Conservation (phyloP, 257 asterid species). For the Solanum paucissectum region DNA sequence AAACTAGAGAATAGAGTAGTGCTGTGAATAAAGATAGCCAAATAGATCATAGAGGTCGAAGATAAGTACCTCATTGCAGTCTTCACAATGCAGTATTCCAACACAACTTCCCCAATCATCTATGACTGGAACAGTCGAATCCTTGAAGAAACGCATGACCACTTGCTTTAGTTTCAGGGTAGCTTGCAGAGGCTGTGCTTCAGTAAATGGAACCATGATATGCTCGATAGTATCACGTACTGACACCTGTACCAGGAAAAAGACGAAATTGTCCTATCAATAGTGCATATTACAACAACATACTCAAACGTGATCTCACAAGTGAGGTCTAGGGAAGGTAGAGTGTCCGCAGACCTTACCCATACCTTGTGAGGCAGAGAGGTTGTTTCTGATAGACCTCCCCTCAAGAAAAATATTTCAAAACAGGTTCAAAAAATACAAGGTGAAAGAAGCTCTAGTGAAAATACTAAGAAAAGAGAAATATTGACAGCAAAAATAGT, state of each 20-base stretch:
- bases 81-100: conserved; percentile 62
- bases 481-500: not conserved
- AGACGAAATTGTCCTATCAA: not conserved
- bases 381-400: not conserved
- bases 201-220: conserved; percentile 45
- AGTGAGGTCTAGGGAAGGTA: not conserved
- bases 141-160: conserved; percentile 41
- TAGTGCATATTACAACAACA: not conserved
- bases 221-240: conserved; percentile 39
- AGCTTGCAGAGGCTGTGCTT: conserved; percentile 53
- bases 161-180: conserved; percentile 41
- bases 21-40: not conserved
- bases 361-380: not conserved
- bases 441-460: not conserved
- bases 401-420: not conserved
- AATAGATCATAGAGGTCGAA: not conserved
- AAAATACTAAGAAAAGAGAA: not conserved
- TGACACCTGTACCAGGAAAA: conserved; percentile 28
- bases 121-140: conserved; percentile 42
- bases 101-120: conserved; percentile 71
- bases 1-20: not conserved
- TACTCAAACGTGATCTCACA: not conserved
- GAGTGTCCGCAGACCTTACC: not conserved
- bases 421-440: not conserved
- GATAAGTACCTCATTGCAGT: conserved; percentile 39